phyloP scores from a whole-genome alignment of 768 basidiomycete genomes.

The Kwoniella bestiolae region DNA sequence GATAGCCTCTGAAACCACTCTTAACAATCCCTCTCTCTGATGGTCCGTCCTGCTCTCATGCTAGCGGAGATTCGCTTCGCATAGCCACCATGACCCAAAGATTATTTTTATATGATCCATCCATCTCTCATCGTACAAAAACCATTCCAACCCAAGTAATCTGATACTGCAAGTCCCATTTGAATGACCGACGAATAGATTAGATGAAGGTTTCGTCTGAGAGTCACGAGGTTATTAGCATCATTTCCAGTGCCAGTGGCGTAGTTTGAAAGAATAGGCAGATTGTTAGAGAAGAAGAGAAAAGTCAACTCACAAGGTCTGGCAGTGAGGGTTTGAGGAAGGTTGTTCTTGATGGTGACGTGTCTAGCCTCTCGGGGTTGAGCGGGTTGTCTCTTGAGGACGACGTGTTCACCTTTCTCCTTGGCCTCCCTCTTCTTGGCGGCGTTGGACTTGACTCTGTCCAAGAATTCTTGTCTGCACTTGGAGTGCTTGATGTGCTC shows the following conservation, averaged over 20 bases:
- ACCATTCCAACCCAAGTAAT: slow-evolving; percentile 20
- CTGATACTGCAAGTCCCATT: slow-evolving; percentile 4
- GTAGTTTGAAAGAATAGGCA: neutral
- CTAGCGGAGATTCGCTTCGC: too few species aligned
- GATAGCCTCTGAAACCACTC: too few species aligned
- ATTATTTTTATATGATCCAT: slow-evolving; percentile 39
- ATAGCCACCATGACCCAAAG: too few species aligned
- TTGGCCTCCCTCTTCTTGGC: slow-evolving; percentile 80
- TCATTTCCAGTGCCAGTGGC: neutral
- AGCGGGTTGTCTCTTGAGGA: slow-evolving; percentile 81
- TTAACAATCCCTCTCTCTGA: neutral
- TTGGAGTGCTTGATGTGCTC: slow-evolving; percentile 97
- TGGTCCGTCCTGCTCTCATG: neutral
- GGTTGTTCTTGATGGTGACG: slow-evolving; percentile 74
- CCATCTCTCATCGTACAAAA: slow-evolving; percentile 52
- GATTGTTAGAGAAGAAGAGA: neutral
- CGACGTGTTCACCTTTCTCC: slow-evolving; percentile 86
- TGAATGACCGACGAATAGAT: slow-evolving; percentile 39
- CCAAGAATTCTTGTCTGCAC: slow-evolving; percentile 96
- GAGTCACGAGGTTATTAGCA: neutral
- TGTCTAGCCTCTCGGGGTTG: slow-evolving; percentile 78
- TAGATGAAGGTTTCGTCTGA: slow-evolving; percentile 91
- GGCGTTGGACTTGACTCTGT: slow-evolving; percentile 91
- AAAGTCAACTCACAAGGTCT: slow-evolving; percentile 64
- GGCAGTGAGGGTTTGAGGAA: slow-evolving; percentile 89